These are phyloP conservation scores for Blastocystis sp. DNA, from an alignment of 352 stramenopile genomes.

Conservation along the genomic window DNA sequence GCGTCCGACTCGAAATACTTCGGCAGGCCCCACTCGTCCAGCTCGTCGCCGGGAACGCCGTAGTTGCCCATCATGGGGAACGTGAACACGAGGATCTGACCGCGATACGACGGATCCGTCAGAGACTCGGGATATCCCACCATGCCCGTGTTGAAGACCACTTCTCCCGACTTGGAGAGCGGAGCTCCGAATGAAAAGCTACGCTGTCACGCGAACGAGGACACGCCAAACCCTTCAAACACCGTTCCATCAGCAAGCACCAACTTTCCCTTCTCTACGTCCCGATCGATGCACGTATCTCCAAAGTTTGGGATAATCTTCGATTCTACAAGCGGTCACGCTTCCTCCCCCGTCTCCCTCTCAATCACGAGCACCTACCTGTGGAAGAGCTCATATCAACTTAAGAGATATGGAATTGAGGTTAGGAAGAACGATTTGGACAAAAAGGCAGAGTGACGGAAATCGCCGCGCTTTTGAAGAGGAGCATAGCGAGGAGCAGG, in stretches of 20 bases:
- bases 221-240: conserved; percentile 25
- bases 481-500: not conserved
- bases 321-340: conserved; percentile 9
- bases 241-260: conserved; percentile 54
- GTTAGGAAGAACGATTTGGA: not conserved
- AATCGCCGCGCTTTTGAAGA: not conserved
- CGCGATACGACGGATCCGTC: conserved; percentile 95
- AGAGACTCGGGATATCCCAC: conserved; percentile 96
- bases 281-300: conserved; percentile 48
- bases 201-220: not conserved
- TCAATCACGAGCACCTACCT: not conserved
- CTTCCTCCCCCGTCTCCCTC: not conserved
- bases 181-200: conserved; percentile 80
- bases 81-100: conserved; percentile 95
- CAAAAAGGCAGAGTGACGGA: too few relatives aligned
- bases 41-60: conserved; percentile 88
- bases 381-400: conserved; percentile 38
- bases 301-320: conserved; percentile 46
- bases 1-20: conserved; percentile 92
- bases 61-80: conserved; percentile 97
- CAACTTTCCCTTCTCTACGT: conserved; percentile 55
- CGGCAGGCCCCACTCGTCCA: conserved; percentile 90
- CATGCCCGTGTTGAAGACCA: conserved; percentile 98
- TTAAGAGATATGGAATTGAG: conserved; percentile 39
- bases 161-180: conserved; percentile 87